Evolutionary conservation across 106 monocot genomes (phyloP).

Genomic region (Allium sativum): DNA sequence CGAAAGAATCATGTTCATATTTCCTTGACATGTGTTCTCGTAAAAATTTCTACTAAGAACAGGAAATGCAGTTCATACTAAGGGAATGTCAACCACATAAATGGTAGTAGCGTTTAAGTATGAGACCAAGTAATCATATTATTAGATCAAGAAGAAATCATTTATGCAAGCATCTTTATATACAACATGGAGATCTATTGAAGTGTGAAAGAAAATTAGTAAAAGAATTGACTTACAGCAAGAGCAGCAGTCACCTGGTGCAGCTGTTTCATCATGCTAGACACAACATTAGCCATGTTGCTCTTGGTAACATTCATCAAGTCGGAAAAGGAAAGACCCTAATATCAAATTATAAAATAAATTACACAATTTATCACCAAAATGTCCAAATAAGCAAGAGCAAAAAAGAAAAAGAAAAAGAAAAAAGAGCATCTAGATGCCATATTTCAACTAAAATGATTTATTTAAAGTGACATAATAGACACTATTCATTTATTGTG

Average conservation of each 20-base stretch:
- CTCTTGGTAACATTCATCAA: slow-evolving; percentile 92
- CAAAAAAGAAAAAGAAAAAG: too few species aligned
- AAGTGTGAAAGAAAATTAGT: too few species aligned
- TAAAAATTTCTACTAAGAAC: too few species aligned
- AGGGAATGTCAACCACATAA: too few species aligned
- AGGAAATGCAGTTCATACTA: too few species aligned
- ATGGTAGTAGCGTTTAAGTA: too few species aligned
- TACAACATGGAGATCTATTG: too few species aligned
- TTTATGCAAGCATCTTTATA: too few species aligned
- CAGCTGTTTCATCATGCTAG: slow-evolving; percentile 82
- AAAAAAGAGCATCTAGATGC: background rate
- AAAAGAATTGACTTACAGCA: slow-evolving; percentile 41
- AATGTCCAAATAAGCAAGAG: background rate
- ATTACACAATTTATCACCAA: slow-evolving; percentile 3
- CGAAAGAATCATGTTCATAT: too few species aligned
- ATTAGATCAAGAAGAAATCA: too few species aligned
- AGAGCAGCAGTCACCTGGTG: slow-evolving; percentile 79
- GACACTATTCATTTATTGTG: background rate
- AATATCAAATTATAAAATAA: background rate
- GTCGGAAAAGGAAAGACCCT: slow-evolving; percentile 79
- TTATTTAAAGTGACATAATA: background rate
- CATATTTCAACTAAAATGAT: background rate
- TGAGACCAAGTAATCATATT: too few species aligned
- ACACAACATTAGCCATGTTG: slow-evolving; percentile 90
- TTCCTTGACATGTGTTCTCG: too few species aligned